Percentiles rank a stretch among this genome's conserved stretches.
phyloP scores from a whole-genome alignment of 176 grass and related monocot species.

The Lolium rigidum region DNA sequence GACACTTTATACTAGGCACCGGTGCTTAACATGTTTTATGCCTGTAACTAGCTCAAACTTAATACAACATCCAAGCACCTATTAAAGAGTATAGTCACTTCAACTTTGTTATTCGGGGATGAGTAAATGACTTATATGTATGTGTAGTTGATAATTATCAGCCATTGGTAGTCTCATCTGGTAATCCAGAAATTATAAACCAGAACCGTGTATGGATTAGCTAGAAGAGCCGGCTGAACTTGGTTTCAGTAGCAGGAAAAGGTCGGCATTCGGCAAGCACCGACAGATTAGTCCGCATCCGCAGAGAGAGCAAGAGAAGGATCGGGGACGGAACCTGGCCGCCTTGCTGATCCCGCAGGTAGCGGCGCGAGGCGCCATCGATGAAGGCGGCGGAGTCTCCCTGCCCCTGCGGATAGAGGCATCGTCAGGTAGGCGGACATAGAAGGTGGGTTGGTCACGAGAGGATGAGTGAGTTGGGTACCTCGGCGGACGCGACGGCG shows the following conservation, averaged over 20 bases:
- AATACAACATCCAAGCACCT: not conserved
- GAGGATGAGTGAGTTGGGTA: slow-evolving; percentile 13
- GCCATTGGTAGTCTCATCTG: not conserved
- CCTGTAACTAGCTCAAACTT: not conserved
- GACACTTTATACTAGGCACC: no score
- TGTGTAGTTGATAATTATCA: not conserved
- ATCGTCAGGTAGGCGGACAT: not conserved
- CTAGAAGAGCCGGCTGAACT: not conserved
- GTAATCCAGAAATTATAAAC: not conserved
- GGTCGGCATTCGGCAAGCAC: not conserved
- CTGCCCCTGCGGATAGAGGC: not conserved
- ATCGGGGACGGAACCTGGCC: slow-evolving; percentile 31
- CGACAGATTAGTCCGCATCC: not conserved
- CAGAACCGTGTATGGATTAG: not conserved
- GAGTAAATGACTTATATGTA: not conserved
- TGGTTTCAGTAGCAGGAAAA: not conserved
- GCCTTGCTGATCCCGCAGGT: slow-evolving; percentile 51
- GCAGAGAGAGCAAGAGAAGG: not conserved
- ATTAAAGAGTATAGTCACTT: not conserved
- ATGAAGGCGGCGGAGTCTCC: slow-evolving; percentile 47
- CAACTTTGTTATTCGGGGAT: not conserved
- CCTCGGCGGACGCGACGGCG: slow-evolving; percentile 35
- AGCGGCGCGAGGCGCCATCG: slow-evolving; percentile 48
- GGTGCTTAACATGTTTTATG: not conserved
- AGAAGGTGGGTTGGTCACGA: not conserved